Evolutionary conservation across 78 protist genomes (phyloP).

Genomic region (Cavenderia fasciculata): DNA sequence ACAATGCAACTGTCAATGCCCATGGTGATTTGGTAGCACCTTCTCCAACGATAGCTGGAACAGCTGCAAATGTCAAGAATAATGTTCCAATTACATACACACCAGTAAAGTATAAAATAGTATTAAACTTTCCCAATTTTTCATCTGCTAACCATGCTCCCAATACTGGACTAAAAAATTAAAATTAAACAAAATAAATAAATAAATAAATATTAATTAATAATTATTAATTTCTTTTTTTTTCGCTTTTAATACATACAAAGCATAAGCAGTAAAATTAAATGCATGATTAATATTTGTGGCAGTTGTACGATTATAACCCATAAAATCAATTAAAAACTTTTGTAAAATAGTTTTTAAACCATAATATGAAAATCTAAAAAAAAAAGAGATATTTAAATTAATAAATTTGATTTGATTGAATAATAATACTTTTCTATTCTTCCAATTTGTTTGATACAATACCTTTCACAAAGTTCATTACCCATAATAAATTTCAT

Average conservation of each 20-base stretch:
- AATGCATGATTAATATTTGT: constrained; percentile 51
- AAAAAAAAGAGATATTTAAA: neutral
- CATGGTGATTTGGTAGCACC: constrained; percentile 65
- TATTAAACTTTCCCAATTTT: constrained; percentile 70
- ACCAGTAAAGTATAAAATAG: constrained; percentile 59
- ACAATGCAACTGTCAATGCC: constrained; percentile 63
- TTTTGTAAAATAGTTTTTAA: constrained; percentile 59
- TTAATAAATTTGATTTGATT: neutral
- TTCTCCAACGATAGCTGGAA: constrained; percentile 81
- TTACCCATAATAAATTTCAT: constrained; percentile 68
- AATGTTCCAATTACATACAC: constrained; percentile 66
- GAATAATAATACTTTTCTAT: neutral
- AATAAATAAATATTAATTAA: neutral
- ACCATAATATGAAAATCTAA: constrained; percentile 68
- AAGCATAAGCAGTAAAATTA: constrained; percentile 25
- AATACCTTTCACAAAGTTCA: constrained; percentile 82
- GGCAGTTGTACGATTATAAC: constrained; percentile 42
- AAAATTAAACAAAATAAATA: neutral
- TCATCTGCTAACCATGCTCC: constrained; percentile 82
- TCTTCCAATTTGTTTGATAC: too few species aligned
- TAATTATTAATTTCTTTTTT: neutral
- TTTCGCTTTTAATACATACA: constrained; percentile 13
- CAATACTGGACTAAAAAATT: constrained; percentile 30
- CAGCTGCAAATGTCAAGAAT: constrained; percentile 58
- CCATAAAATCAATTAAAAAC: constrained; percentile 60